These are phyloP conservation scores for Kwoniella newhampshirensis DNA, from an alignment of 768 basidiomycete species.

Conservation along the genomic window DNA sequence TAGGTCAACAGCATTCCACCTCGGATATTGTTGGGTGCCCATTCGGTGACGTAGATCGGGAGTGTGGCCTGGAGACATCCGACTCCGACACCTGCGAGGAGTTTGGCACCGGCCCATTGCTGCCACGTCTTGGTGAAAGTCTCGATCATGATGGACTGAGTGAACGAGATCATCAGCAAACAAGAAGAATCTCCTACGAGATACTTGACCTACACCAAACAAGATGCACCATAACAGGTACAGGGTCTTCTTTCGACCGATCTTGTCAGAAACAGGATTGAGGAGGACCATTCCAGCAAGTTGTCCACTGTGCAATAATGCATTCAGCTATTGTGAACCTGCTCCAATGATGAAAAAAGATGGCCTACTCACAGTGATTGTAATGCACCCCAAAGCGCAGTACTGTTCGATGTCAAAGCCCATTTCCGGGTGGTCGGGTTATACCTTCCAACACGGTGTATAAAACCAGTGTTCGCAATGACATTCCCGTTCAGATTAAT, in stretches of 20 bases:
- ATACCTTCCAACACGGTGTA: constrained; percentile 5
- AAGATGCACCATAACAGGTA: constrained; percentile 25
- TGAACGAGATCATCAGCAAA: not conserved
- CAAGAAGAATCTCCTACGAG: not conserved
- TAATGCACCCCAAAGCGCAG: constrained; percentile 20
- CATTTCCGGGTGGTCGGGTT: constrained; percentile 3
- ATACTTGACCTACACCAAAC: constrained; percentile 11
- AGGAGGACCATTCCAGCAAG: constrained; percentile 20
- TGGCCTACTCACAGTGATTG: constrained; percentile 14
- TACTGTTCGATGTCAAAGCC: constrained; percentile 6
- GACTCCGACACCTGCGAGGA: constrained; percentile 22
- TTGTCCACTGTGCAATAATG: constrained; percentile 8
- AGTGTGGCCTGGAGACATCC: constrained; percentile 21
- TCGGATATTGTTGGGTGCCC: constrained; percentile 26
- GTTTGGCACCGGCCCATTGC: constrained; percentile 21
- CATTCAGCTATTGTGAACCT: not conserved
- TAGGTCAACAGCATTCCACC: constrained; percentile 24
- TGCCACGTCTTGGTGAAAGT: constrained; percentile 15
- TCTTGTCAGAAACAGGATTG: constrained; percentile 16
- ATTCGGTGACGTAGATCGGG: constrained; percentile 26
- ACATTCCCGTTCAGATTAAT: constrained; percentile 26
- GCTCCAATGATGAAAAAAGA: not conserved
- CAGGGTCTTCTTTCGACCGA: constrained; percentile 23
- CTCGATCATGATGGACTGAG: constrained; percentile 22
- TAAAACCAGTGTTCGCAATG: constrained; percentile 27